phyloP scores from a whole-genome alignment of 345 rosid genomes.

The Dipteronia dyeriana region DNA sequence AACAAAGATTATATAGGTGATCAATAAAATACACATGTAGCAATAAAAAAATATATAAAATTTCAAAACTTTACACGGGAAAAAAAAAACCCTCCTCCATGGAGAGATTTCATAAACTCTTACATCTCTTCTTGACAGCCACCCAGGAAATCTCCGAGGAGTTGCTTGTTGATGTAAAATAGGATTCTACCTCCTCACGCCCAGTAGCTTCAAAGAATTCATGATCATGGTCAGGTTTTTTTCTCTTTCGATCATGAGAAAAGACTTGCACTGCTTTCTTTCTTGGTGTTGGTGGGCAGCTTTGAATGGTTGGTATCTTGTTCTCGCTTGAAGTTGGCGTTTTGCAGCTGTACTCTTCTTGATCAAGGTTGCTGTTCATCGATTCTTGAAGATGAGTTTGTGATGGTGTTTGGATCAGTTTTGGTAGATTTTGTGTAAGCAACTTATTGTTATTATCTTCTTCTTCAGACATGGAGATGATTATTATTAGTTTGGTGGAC shows the following conservation, averaged over 20 bases:
- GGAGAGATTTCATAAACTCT: constrained; percentile 35
- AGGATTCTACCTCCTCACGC: constrained; percentile 53
- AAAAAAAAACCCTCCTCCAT: neutral
- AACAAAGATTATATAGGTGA: constrained; percentile 3
- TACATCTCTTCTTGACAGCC: constrained; percentile 42
- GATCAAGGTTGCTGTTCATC: too few relatives aligned
- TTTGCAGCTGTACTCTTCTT: constrained; percentile 30
- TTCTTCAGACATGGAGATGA: constrained; percentile 28
- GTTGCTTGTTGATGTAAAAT: constrained; percentile 40
- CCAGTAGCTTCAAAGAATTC: constrained; percentile 44
- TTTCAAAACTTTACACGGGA: neutral
- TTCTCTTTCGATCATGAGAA: constrained; percentile 29
- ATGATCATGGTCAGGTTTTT: constrained; percentile 8
- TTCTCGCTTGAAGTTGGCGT: constrained; percentile 50
- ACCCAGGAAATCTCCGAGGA: constrained; percentile 20
- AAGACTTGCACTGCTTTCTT: constrained; percentile 33
- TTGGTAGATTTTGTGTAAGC: neutral
- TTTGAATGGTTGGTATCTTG: constrained; percentile 44
- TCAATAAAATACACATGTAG: neutral
- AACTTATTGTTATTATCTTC: neutral
- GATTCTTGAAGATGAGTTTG: neutral
- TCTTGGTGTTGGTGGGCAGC: constrained; percentile 61
- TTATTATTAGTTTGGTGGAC: neutral
- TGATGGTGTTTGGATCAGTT: neutral
- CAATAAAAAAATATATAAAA: neutral